These are phyloP conservation scores for Butyriboletus loyo DNA, from an alignment of 768 basidiomycete genomes.

Conservation along the genomic window DNA sequence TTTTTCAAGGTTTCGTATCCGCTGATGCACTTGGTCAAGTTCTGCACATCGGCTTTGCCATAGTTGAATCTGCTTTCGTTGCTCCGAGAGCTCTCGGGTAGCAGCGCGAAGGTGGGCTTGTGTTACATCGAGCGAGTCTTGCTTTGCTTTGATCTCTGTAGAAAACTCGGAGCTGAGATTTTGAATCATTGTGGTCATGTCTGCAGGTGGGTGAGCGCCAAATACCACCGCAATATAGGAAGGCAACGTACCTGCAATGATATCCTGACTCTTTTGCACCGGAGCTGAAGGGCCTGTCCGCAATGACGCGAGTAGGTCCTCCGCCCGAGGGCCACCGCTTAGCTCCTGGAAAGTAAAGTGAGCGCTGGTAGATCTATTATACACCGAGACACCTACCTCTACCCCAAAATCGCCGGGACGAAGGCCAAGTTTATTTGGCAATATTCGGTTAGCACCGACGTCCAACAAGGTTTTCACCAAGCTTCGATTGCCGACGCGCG, in stretches of 20 bases:
- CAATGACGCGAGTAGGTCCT: constrained; percentile 75
- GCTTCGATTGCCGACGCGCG: constrained; percentile 86
- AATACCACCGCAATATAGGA: neutral
- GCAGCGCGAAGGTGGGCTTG: constrained; percentile 85
- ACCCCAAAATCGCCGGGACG: constrained; percentile 94
- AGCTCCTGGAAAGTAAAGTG: constrained; percentile 49
- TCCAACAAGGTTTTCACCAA: constrained; percentile 85
- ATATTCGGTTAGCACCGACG: constrained; percentile 85
- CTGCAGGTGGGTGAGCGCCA: constrained; percentile 38
- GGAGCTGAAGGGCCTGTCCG: constrained; percentile 74
- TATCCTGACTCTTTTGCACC: constrained; percentile 85
- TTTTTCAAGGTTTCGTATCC: constrained; percentile 79
- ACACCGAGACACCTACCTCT: constrained; percentile 52
- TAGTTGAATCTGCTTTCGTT: constrained; percentile 76
- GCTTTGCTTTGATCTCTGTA: constrained; percentile 79
- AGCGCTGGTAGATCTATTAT: neutral
- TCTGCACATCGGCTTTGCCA: constrained; percentile 75
- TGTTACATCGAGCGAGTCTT: constrained; percentile 83
- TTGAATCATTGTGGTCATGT: constrained; percentile 85
- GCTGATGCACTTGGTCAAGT: constrained; percentile 77
- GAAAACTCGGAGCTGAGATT: constrained; percentile 75
- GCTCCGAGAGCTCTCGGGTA: constrained; percentile 87
- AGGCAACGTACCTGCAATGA: constrained; percentile 59
- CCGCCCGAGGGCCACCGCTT: constrained; percentile 65
- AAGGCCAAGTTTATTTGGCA: constrained; percentile 91